phyloP scores from a whole-genome alignment of 2,329 filamentous ascomycete genomes.

The Penicillium italicum region DNA sequence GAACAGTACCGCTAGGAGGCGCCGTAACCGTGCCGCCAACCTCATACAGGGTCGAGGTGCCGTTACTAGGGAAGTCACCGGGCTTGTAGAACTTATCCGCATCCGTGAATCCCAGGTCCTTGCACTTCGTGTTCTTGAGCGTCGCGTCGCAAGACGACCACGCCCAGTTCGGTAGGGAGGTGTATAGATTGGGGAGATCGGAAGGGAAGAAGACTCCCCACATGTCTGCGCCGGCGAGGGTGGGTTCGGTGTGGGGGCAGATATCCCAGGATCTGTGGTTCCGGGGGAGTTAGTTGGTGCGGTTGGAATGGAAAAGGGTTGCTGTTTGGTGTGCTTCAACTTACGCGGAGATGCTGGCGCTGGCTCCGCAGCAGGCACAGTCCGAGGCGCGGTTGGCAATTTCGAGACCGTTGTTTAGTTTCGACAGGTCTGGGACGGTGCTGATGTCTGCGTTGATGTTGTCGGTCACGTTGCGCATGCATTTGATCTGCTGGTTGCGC shows the following conservation, averaged over 20 bases:
- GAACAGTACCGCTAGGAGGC: conserved; percentile 35
- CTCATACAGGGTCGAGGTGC: conserved; percentile 32
- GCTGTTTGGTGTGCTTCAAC: background rate
- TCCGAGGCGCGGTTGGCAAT: conserved; percentile 25
- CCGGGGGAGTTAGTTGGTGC: background rate
- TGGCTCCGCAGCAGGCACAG: conserved; percentile 37
- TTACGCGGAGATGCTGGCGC: conserved; percentile 37
- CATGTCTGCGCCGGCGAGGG: conserved; percentile 18
- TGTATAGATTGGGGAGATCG: conserved; percentile 18
- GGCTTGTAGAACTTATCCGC: conserved; percentile 24
- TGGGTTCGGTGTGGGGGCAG: conserved; percentile 32
- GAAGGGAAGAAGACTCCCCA: conserved; percentile 21
- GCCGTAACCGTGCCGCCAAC: conserved; percentile 29
- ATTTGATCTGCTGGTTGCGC: conserved; percentile 19
- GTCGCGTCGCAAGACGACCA: conserved; percentile 21
- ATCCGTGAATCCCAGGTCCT: conserved; percentile 18
- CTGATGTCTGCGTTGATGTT: conserved; percentile 6
- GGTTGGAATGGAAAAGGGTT: no score
- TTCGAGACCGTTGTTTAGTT: conserved; percentile 21
- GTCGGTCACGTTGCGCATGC: conserved; percentile 20
- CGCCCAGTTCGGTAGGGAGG: conserved; percentile 16
- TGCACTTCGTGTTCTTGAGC: conserved; percentile 19
- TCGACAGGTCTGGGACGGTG: conserved; percentile 11
- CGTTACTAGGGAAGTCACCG: conserved; percentile 23
- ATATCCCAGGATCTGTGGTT: conserved; percentile 28